phyloP scores from a whole-genome alignment of 148 eudicot species.

The Chenopodium berlandieri region DNA sequence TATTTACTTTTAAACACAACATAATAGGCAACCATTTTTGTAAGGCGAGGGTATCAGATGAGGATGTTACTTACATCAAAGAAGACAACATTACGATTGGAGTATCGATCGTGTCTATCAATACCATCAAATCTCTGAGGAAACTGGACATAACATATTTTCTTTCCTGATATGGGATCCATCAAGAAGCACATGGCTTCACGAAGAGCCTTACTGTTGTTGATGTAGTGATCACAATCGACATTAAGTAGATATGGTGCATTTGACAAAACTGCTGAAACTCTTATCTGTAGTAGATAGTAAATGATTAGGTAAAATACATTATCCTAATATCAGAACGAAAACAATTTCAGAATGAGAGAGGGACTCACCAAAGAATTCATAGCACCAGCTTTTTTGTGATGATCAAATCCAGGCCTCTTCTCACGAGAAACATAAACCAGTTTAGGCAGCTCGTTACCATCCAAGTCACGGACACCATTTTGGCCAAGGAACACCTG shows the following conservation, averaged over 20 bases:
- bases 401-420: conserved; percentile 93
- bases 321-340: no score
- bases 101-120: conserved; percentile 93
- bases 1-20: background rate
- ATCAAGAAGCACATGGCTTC: conserved; percentile 99
- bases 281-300: conserved; percentile 55
- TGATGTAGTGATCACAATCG: conserved; percentile 95
- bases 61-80: conserved; percentile 67
- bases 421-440: conserved; percentile 99
- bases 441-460: conserved; percentile 85
- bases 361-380: conserved; percentile 68
- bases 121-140: conserved; percentile 97
- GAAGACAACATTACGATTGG: conserved; percentile 87
- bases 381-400: conserved; percentile 99
- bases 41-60: background rate
- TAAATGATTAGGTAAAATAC: background rate
- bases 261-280: conserved; percentile 86
- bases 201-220: conserved; percentile 90
- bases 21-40: background rate
- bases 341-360: background rate
- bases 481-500: conserved; percentile 90
- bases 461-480: conserved; percentile 77
- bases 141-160: conserved; percentile 89
- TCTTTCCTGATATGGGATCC: conserved; percentile 95
- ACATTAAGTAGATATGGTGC: conserved; percentile 90